A percentile compares a stretch with the other conserved stretches of the same genome.
These are phyloP conservation scores for Rhynchosporium agropyri DNA, from an alignment of 2,329 filamentous ascomycete species.

Conservation along the genomic window DNA sequence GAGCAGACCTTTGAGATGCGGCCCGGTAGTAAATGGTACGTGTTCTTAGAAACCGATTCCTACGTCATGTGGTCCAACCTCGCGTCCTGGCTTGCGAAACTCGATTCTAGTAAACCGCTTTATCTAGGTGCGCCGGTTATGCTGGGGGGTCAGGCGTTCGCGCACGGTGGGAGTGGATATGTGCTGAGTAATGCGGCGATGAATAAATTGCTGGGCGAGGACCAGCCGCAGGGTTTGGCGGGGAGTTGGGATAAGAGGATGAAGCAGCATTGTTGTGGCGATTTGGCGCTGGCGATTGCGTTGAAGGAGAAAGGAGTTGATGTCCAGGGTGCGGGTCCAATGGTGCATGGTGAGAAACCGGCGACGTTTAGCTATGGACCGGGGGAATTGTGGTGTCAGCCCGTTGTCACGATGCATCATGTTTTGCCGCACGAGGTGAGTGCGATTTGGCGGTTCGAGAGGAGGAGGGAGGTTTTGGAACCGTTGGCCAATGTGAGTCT, in stretches of 20 bases:
- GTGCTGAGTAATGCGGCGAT: constrained; percentile 56
- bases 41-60: constrained; percentile 62
- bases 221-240: constrained; percentile 47
- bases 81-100: constrained; percentile 50
- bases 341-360: constrained; percentile 59
- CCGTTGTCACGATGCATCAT: constrained; percentile 60
- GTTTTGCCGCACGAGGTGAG: constrained; percentile 56
- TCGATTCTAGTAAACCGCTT: constrained; percentile 49
- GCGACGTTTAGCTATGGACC: constrained; percentile 46
- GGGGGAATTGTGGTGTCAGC: constrained; percentile 56
- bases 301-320: constrained; percentile 51
- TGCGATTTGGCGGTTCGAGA: constrained; percentile 56
- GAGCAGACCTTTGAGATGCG: constrained; percentile 55
- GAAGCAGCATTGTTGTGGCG: constrained; percentile 53
- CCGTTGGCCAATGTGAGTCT: constrained; percentile 24
- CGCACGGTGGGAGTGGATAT: constrained; percentile 60
- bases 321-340: constrained; percentile 52
- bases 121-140: constrained; percentile 53
- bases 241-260: constrained; percentile 51
- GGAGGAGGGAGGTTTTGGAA: constrained; percentile 38
- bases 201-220: constrained; percentile 47
- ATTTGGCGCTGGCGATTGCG: constrained; percentile 52
- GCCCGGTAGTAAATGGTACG: constrained; percentile 59
- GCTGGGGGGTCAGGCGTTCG: constrained; percentile 50
- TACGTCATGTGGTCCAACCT: constrained; percentile 59